Percentiles rank a stretch among this genome's conserved stretches.
Conservation (phyloP, 2,329 filamentous ascomycete species). For the Colletotrichum sp. region DNA sequence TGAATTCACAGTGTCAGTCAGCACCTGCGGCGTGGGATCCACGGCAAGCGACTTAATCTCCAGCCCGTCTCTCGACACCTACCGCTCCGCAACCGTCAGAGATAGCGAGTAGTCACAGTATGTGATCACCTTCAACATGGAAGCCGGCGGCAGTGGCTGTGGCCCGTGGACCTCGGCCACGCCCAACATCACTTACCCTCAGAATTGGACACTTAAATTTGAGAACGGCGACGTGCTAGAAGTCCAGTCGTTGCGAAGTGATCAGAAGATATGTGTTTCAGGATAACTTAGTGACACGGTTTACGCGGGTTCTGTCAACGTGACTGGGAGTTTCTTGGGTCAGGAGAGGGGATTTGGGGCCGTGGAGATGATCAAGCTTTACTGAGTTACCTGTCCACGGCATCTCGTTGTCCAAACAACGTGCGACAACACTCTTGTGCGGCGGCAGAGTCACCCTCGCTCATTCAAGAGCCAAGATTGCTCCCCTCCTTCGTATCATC, state of each 20-base stretch:
- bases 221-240: neutral
- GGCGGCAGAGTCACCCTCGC: neutral
- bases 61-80: neutral
- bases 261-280: neutral
- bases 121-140: neutral
- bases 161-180: neutral
- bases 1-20: neutral
- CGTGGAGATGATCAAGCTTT: neutral
- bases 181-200: neutral
- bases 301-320: neutral
- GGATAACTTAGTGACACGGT: neutral
- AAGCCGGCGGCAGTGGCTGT: neutral
- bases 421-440: fast-evolving
- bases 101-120: fast-evolving
- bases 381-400: neutral
- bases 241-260: neutral
- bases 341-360: neutral
- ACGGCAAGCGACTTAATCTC: neutral
- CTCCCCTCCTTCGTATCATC: neutral
- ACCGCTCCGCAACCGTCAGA: neutral
- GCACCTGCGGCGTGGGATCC: neutral
- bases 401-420: neutral
- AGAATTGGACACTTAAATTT: neutral
- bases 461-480: neutral
- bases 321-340: fast-evolving